A percentile compares a stretch with the other conserved stretches of the same genome.
These are phyloP conservation scores for Colletotrichum sp. DNA, from an alignment of 2,329 filamentous ascomycete genomes.

Conservation along the genomic window DNA sequence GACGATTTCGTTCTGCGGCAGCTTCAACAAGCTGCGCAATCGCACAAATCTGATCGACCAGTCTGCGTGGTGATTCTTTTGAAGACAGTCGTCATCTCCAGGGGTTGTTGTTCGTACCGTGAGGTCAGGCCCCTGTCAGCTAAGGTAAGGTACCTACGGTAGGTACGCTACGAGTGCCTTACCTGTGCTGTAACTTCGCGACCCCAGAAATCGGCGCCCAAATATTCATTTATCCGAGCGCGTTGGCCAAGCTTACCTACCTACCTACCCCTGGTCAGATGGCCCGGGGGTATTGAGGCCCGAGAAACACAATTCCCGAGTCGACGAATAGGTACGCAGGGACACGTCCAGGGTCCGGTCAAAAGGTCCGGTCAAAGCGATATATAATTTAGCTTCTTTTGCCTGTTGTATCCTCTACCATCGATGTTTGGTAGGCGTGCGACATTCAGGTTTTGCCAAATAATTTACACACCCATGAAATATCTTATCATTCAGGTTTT, in stretches of 20 bases:
- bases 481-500: background rate
- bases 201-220: background rate
- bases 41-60: conserved; percentile 7
- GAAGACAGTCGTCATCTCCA: conserved; percentile 8
- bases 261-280: background rate
- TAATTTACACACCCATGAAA: background rate
- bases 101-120: background rate
- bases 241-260: background rate
- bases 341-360: background rate
- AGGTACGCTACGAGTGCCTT: background rate
- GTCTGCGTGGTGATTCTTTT: background rate
- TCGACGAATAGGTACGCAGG: background rate
- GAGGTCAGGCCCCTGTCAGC: background rate
- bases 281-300: background rate
- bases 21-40: background rate
- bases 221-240: conserved; percentile 19
- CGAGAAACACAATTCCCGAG: background rate
- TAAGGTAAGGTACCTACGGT: background rate
- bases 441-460: background rate
- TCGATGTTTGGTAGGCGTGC: background rate
- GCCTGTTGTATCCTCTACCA: background rate
- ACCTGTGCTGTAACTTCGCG: background rate
- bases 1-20: conserved; percentile 19
- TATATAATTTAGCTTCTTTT: background rate
- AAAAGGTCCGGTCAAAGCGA: background rate